Evolutionary conservation across 1,139 yeast genomes (phyloP).

Genomic region (Geotrichum klebahnii): DNA sequence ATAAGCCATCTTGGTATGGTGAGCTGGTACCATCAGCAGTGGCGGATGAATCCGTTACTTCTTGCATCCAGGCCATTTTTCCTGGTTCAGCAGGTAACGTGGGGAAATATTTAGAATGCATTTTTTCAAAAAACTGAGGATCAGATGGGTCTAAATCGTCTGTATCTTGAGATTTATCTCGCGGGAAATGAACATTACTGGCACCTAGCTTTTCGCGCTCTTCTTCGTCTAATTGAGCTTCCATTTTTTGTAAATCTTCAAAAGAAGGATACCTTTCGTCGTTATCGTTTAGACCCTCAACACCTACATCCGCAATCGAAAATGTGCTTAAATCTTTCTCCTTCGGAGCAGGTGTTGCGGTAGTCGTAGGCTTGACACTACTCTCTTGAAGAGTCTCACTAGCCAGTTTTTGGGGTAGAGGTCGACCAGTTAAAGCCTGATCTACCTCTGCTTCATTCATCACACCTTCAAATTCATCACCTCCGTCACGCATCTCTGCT

Average conservation of each 20-base stretch:
- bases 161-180: constrained; percentile 10
- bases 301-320: constrained; percentile 22
- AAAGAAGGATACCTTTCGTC: constrained; percentile 22
- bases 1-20: constrained; percentile 35
- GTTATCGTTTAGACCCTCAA: constrained; percentile 13
- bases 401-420: constrained; percentile 11
- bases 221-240: constrained; percentile 14
- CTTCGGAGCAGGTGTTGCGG: neutral
- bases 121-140: constrained; percentile 70
- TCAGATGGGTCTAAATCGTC: constrained; percentile 40
- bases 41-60: constrained; percentile 32
- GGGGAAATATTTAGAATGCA: constrained; percentile 85
- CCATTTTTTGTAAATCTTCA: constrained; percentile 18
- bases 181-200: constrained; percentile 20
- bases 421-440: constrained; percentile 37
- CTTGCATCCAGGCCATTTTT: constrained; percentile 81
- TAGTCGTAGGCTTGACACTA: constrained; percentile 16
- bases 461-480: constrained; percentile 52
- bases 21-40: constrained; percentile 36
- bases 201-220: constrained; percentile 9
- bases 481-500: constrained; percentile 31
- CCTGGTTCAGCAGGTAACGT: constrained; percentile 79
- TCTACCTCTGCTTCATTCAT: constrained; percentile 51
- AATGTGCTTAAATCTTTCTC: constrained; percentile 3
- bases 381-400: constrained; percentile 23